phyloP scores from a whole-genome alignment of 2,329 filamentous ascomycete genomes.

The Colletotrichum lindemuthianum region DNA sequence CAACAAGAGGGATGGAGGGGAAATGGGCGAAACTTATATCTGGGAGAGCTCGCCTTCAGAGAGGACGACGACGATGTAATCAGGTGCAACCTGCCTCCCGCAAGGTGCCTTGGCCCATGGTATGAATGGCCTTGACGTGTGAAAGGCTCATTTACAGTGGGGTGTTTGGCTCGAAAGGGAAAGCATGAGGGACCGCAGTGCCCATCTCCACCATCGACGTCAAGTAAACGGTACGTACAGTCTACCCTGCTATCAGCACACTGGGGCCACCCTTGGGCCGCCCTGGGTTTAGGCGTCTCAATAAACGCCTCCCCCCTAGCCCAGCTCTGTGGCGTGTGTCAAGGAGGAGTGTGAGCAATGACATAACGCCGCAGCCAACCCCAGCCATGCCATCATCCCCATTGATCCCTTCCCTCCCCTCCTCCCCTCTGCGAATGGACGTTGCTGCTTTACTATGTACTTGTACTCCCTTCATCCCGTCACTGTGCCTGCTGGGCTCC shows the following conservation, averaged over 20 bases:
- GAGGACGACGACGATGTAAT: constrained; percentile 32
- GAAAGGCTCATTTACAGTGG: constrained; percentile 34
- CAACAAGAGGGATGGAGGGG: accelerated
- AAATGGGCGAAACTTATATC: constrained; percentile 28
- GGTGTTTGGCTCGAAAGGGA: constrained; percentile 25
- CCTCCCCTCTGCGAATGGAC: constrained; percentile 18
- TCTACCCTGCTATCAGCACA: too few relatives aligned
- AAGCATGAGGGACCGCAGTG: constrained; percentile 30
- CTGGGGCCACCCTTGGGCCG: too few relatives aligned
- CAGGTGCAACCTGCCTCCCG: constrained; percentile 12
- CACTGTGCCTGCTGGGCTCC: constrained; percentile 22
- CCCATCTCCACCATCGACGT: constrained; percentile 8
- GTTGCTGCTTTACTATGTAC: constrained; percentile 1
- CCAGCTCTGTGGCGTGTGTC: constrained; percentile 12
- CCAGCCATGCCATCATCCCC: constrained; percentile 34
- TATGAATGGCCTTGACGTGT: constrained; percentile 31
- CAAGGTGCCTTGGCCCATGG: constrained; percentile 9
- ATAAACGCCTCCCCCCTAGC: neutral
- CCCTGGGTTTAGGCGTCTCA: too few relatives aligned
- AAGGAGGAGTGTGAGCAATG: constrained; percentile 30
- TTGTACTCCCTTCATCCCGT: constrained; percentile 20
- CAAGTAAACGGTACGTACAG: constrained; percentile 7
- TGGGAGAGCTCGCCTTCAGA: constrained; percentile 26
- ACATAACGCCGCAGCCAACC: constrained; percentile 32
- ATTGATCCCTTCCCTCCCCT: constrained; percentile 11